Evolutionary conservation across 805 yeast species (phyloP), one percentile per base, ranked within the genome.

Genomic region (Schizosaccharomyces japonicus): DNA sequence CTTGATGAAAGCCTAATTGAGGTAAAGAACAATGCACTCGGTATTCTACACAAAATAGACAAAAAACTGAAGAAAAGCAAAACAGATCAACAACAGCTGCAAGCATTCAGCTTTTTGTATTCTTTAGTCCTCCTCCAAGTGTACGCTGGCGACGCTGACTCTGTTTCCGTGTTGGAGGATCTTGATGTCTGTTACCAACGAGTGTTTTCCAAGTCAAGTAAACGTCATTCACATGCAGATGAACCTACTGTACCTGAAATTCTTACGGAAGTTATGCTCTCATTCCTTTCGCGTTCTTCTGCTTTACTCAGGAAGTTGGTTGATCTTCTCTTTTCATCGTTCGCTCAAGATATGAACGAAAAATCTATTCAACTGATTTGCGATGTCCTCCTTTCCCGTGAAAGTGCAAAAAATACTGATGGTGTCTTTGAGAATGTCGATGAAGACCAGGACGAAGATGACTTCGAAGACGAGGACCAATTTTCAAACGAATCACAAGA

Each of bases 81-180:
- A 49, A 51, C 57, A 32, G 60, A 67, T 50, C 23, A 19, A n/a
- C 42, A 36, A 36, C 71, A 73, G 53, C 58, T 76, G 51, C 63
- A 65, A 50, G 78, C 83, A 39, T 78, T 87, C 56, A 92, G 83
- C 59, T 63, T 81, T 32, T 64, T 87, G 42, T 72, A 80, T 49
- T 78, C 94, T 0, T 73, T 80, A 70, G 77, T 78, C 3, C 60
- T 84, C 21, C 57, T 87, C 11, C 94, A 83, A 58, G 66, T 85
- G 30, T 84, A 76, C 57, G 65, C 75, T 48, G 92, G 85, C 23
- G 63, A 70, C 47, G 58, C 75, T 4, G 95, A 87, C 51, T 77
- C 94, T 0, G 72, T 80, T 5, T 66, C 73, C 30, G 75, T 82
- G 15, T 65, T 87, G 32, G 76, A 74, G 26, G 96, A 87, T 57